phyloP scores from a whole-genome alignment of 2,329 filamentous ascomycete genomes.

The Fusarium continuum region DNA sequence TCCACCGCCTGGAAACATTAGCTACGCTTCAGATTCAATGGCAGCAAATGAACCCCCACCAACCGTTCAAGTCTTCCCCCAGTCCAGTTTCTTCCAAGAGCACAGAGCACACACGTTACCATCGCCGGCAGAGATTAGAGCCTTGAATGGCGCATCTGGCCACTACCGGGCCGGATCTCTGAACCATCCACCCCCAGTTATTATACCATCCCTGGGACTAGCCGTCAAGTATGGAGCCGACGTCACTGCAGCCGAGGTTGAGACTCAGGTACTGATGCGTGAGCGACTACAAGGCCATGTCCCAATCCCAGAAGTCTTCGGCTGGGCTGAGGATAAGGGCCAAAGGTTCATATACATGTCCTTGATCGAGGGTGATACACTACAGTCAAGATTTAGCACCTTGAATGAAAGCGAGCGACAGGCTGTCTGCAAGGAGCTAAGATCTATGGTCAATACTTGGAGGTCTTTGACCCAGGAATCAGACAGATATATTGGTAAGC shows the following conservation, averaged over 20 bases:
- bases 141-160: conserved; percentile 39
- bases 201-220: conserved; percentile 46
- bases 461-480: conserved; percentile 23
- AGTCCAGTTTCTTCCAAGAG: conserved; percentile 39
- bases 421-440: conserved; percentile 46
- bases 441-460: conserved; percentile 32
- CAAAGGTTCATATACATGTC: conserved; percentile 44
- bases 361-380: conserved; percentile 32
- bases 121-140: conserved; percentile 43
- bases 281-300: conserved; percentile 40
- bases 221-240: conserved; percentile 49
- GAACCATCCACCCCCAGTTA: conserved; percentile 45
- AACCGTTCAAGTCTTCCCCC: background rate
- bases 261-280: conserved; percentile 43
- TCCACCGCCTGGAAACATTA: too few species aligned
- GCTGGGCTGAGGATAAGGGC: conserved; percentile 27
- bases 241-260: conserved; percentile 43
- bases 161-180: conserved; percentile 29
- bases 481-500: conserved; percentile 32
- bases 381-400: conserved; percentile 30
- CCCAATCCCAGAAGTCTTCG: conserved; percentile 50
- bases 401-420: conserved; percentile 33
- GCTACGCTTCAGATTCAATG: too few species aligned
- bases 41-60: too few species aligned
- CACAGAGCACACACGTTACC: conserved; percentile 39